phyloP scores from a whole-genome alignment of 352 stramenopile genomes.

The Phytophthora ohioensis region DNA sequence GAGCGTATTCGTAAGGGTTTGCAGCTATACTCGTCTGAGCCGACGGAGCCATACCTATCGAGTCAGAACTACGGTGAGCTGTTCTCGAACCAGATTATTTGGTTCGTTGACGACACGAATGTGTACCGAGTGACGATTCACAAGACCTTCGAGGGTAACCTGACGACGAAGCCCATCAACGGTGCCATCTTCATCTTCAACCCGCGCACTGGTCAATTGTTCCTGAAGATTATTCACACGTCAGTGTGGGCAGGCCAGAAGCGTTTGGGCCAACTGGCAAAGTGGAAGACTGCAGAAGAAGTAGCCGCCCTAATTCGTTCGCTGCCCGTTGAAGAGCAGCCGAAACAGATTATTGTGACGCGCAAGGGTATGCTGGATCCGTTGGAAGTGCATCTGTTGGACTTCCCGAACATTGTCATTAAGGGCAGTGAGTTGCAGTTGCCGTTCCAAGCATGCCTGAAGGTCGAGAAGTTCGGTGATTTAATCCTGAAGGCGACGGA shows the following conservation, averaged over 20 bases:
- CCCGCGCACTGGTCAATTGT: constrained; percentile 98
- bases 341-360: constrained; percentile 99
- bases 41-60: constrained; percentile 99
- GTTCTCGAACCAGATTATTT: constrained; percentile 99
- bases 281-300: constrained; percentile 99
- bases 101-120: constrained; percentile 99
- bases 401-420: constrained; percentile 99
- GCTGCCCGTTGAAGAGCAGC: constrained; percentile 99
- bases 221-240: constrained; percentile 99
- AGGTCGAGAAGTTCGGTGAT: constrained; percentile 99
- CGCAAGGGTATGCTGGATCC: constrained; percentile 99
- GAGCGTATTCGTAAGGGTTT: constrained; percentile 99
- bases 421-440: constrained; percentile 99
- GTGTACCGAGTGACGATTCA: constrained; percentile 99
- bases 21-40: constrained; percentile 99
- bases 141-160: constrained; percentile 99
- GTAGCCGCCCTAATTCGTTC: constrained; percentile 99
- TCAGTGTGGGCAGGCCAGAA: constrained; percentile 99
- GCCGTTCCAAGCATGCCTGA: constrained; percentile 99
- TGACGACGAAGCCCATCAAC: constrained; percentile 99
- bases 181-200: constrained; percentile 99
- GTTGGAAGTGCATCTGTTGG: constrained; percentile 98
- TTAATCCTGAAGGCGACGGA: constrained; percentile 99
- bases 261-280: constrained; percentile 98
- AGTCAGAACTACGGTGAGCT: constrained; percentile 99